A percentile compares a stretch with the other conserved stretches of the same genome.
Conservation (phyloP, 2,329 filamentous ascomycete species). For the Coleophoma cylindrospora region DNA sequence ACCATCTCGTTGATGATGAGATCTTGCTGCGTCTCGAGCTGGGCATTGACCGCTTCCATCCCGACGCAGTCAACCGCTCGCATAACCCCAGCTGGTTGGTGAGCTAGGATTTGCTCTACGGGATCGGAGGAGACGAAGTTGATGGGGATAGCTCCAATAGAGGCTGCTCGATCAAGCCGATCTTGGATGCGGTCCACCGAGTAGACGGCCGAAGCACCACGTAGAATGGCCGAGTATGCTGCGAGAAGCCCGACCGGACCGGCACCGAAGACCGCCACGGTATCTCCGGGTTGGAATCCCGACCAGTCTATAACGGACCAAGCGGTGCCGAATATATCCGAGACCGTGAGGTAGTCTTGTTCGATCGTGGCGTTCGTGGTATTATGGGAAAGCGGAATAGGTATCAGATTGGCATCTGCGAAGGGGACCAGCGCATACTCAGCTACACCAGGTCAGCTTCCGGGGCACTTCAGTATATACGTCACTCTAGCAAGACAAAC, state of each 20-base stretch:
- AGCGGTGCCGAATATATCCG: constrained; percentile 24
- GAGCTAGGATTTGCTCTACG: constrained; percentile 24
- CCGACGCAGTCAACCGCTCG: constrained; percentile 21
- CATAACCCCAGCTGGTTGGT: constrained; percentile 17
- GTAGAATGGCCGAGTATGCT: constrained; percentile 27
- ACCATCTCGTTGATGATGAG: constrained; percentile 15
- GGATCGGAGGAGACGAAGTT: constrained; percentile 23
- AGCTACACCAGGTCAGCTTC: constrained; percentile 31
- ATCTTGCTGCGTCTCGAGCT: constrained; percentile 15
- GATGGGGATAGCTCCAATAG: constrained; percentile 29
- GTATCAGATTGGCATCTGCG: constrained; percentile 74
- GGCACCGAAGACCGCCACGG: constrained; percentile 29
- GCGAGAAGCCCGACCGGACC: constrained; percentile 28
- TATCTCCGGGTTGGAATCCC: constrained; percentile 20
- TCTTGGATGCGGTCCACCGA: constrained; percentile 24
- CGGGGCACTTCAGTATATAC: not conserved
- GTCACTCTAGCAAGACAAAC: not conserved
- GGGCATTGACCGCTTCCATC: constrained; percentile 15
- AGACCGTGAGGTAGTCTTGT: constrained; percentile 21
- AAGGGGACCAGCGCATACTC: constrained; percentile 79
- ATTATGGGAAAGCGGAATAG: constrained; percentile 49
- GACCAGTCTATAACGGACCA: constrained; percentile 18
- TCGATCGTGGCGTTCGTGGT: constrained; percentile 2
- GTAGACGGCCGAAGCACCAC: constrained; percentile 28
- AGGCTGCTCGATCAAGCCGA: constrained; percentile 20